Evolutionary conservation across 2,329 filamentous ascomycete species (phyloP).

Genomic region (Septoria linicola): DNA sequence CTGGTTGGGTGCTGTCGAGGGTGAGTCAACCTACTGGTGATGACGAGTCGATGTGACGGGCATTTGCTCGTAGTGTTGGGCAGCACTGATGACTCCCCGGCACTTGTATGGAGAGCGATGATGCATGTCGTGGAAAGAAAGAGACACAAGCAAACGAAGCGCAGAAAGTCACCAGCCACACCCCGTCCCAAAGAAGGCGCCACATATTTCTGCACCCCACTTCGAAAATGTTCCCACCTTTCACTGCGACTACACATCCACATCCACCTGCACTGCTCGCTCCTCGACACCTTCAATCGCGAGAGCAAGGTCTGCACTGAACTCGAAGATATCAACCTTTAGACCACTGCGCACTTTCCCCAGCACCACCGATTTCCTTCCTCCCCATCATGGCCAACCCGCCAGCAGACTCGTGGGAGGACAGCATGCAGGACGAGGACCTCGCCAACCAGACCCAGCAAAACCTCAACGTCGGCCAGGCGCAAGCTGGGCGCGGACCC

Average conservation of each 20-base stretch:
- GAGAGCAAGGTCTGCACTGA: too few relatives aligned
- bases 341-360: not conserved
- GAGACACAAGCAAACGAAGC: not conserved
- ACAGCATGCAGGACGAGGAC: constrained; percentile 40
- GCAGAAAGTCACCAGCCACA: not conserved
- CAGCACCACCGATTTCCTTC: not conserved
- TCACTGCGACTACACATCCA: not conserved
- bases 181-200: too few relatives aligned
- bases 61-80: not conserved
- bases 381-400: constrained; percentile 31
- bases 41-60: not conserved
- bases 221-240: not conserved
- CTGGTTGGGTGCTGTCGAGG: not conserved
- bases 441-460: constrained; percentile 42
- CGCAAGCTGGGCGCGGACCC: constrained; percentile 20
- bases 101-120: not conserved
- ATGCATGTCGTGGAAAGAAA: not conserved
- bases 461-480: constrained; percentile 37
- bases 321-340: not conserved
- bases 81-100: not conserved
- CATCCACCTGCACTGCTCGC: not conserved
- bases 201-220: not conserved
- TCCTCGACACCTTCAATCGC: too few relatives aligned
- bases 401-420: constrained; percentile 73
- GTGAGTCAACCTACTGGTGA: constrained; percentile 13